Base-by-base conservation (phyloP, 208 protist genomes). In the Trypanosomatidae sp. region DNA sequence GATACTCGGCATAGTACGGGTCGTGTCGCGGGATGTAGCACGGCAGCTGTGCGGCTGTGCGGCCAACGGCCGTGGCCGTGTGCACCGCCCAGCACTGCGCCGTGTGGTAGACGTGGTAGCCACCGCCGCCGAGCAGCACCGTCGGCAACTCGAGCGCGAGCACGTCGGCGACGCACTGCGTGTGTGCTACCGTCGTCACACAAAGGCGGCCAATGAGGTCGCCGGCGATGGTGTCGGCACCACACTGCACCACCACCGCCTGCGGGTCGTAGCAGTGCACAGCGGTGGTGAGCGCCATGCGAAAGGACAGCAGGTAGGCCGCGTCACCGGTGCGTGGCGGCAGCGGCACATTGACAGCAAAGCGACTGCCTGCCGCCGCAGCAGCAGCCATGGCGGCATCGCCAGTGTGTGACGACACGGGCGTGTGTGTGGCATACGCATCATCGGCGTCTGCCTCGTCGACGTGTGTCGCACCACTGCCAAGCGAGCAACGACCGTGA, bases 1-100 rank as follows among this genome's bases (percentile, higher is more conserved):
- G 74, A 44, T 89, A 71, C 42, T 89, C 57, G 50, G 51, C 59
- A 52, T 86, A 86, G 64, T 90, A 90, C 25, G 70, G 63, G 43
- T 90, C 80, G 11, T 28, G 27, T 24, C 65, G 70, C 8, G 80
- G 80, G 43, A 90, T 61, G 55, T 90, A 78, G 22, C 58, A 33
- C 4, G 80, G 80, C 27, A 90, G 57, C 56, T 71, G 59, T 18
- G 61, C 16, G 6, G 57, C 61, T 6, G 61, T 66, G 16, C 61
- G 45, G 5, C 82, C 89, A 0, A 92, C 43, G 1, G 92, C 66
- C 20, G 89, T 72, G 7, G 87, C 76, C 2, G 96, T 98, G 71
- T 99, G 96, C 54, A 98, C 96, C 0, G 96, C 87, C 97, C 97
- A 99, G 57, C 96, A 99, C n/a, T 95, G 61, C 0, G 98, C 95